Evolutionary conservation across 176 grass and related monocot species (phyloP).

Genomic region (Oryza coarctata): DNA sequence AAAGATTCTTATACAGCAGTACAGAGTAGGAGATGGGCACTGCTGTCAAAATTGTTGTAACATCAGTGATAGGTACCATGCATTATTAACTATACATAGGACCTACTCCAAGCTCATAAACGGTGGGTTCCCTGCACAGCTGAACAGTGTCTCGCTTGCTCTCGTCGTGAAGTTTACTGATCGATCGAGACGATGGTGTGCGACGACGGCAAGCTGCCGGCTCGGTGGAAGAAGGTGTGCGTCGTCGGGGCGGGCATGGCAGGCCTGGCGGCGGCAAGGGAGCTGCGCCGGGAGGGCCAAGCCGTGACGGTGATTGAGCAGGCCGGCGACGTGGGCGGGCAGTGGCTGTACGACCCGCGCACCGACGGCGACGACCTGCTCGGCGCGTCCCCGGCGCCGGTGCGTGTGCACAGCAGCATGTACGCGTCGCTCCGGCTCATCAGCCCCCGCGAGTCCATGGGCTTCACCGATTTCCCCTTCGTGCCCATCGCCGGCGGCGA

Average conservation of each 20-base stretch:
- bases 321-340: constrained; percentile 21
- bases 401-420: constrained; percentile 28
- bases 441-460: not conserved
- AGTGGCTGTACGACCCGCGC: constrained; percentile 32
- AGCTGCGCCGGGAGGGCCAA: constrained; percentile 35
- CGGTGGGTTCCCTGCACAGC: no score
- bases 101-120: no score
- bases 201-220: not conserved
- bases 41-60: no score
- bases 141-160: no score
- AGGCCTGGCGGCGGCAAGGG: constrained; percentile 34
- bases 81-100: no score
- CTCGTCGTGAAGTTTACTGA: no score
- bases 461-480: constrained; percentile 38
- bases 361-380: constrained; percentile 12
- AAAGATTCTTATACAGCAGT: no score
- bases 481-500: not conserved
- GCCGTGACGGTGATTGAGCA: constrained; percentile 33
- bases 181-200: not conserved
- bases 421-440: constrained; percentile 33
- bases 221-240: constrained; percentile 25
- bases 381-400: not conserved
- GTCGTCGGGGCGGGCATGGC: constrained; percentile 46
- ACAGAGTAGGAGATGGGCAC: no score
- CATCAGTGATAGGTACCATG: no score